Base-by-base conservation (phyloP, 129 eudicot genomes). In the Escallonia herrerae region DNA sequence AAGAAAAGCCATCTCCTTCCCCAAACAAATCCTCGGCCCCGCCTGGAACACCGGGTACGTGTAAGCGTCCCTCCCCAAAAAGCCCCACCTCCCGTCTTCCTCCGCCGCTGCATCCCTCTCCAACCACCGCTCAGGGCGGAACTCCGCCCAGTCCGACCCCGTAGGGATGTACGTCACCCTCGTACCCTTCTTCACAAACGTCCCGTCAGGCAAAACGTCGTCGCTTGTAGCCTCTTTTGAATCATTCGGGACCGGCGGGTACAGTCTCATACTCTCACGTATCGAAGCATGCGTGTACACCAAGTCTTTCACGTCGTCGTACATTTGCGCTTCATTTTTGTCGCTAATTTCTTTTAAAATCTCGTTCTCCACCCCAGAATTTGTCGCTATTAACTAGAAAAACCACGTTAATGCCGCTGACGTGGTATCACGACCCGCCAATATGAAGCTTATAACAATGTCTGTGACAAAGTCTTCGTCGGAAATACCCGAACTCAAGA, bases 41-140 rank as follows among this genome's bases (percentile, higher is more conserved):
- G 87, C 95, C 42, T 87, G 87, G 60, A 87, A 87, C 64, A 87
- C 90, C 49, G 90, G 87, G 49, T 83, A 87, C 64, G 67, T 66
- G 42, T 67, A 87, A 40, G 64, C 64, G 59, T 81, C 85, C 65
- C 67, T 68, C 10, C 54, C 60, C 42, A 72, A 43, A 58, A 83
- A 83, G 61, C 45, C 66, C 86, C 83, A 75, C 66, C 70, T 56
- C 33, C 33, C 0, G 33, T 22, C 33, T 22, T 22, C 33, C 22
- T 68, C 79, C 1, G 67, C 43, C 6, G 6, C 47, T 41, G 3
- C 6, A 42, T 79, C 86, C 60, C 57, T 75, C 70, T 74, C 68
- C 74, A 87, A 48, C 95, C 95, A 87, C 70, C 95, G 68, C 68
- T 83, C 87, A 0, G 95, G 95, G 53, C 72, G 66, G 49, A 78